These are phyloP conservation scores for Ganoderma lucidum DNA, from an alignment of 1,284 basidiomycete genomes.

Conservation along the genomic window DNA sequence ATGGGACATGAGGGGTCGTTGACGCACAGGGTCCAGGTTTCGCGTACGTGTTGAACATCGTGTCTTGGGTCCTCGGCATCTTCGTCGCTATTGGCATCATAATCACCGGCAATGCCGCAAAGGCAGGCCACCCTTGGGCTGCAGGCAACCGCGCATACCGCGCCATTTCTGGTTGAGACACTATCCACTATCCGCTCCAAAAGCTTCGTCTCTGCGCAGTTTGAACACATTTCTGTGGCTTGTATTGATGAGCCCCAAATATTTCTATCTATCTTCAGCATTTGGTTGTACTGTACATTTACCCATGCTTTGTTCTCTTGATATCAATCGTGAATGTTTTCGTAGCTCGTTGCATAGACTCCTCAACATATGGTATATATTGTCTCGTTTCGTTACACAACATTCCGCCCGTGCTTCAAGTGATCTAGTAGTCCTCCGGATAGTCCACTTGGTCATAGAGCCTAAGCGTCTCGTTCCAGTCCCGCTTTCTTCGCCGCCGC, in stretches of 20 bases:
- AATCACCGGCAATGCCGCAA: conserved; percentile 71
- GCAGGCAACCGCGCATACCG: conserved; percentile 76
- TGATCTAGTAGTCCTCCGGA: conserved; percentile 52
- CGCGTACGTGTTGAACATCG: conserved; percentile 62
- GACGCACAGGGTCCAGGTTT: conserved; percentile 48
- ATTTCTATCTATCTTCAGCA: neutral
- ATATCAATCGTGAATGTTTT: neutral
- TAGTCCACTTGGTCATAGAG: conserved; percentile 84
- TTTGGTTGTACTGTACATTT: neutral
- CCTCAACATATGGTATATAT: neutral
- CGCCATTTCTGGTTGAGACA: conserved; percentile 49
- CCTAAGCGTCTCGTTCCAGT: conserved; percentile 87
- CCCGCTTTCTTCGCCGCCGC: conserved; percentile 78
- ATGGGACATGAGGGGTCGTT: neutral
- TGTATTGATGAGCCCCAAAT: neutral
- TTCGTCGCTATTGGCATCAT: conserved; percentile 62
- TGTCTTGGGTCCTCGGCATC: conserved; percentile 68
- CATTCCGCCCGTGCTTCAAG: neutral
- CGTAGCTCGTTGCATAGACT: neutral
- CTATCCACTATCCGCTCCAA: neutral
- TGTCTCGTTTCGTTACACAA: neutral
- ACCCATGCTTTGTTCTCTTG: neutral
- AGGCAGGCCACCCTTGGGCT: conserved; percentile 74
- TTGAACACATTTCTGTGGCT: neutral
- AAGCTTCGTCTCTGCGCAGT: neutral